Conservation (phyloP, 805 yeast species). For the Priceomyces carsonii region DNA sequence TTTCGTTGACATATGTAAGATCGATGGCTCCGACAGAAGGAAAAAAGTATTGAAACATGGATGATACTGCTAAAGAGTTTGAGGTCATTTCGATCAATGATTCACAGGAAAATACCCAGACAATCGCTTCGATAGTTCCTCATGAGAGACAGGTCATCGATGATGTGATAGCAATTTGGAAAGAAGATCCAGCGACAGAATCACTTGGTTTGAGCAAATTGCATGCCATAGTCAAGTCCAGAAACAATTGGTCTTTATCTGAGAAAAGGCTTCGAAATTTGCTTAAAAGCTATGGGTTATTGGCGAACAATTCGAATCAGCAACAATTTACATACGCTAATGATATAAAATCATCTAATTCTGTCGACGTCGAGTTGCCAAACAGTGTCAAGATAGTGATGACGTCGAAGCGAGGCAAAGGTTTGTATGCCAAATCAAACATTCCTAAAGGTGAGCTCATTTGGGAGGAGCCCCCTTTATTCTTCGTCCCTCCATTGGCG, state of each 20-base stretch:
- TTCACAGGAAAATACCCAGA: slow-evolving; percentile 16
- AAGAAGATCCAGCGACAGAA: slow-evolving; percentile 63
- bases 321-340: slow-evolving; percentile 51
- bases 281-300: slow-evolving; percentile 57
- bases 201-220: slow-evolving; percentile 55
- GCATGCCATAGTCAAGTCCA: slow-evolving; percentile 47
- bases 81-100: slow-evolving; percentile 43
- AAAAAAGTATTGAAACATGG: no score
- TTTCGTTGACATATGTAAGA: no score
- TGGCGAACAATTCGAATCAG: slow-evolving; percentile 24
- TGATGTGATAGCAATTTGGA: slow-evolving; percentile 66
- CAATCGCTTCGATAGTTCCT: slow-evolving; percentile 43
- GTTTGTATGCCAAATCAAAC: slow-evolving; percentile 51
- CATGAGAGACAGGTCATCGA: slow-evolving; percentile 59
- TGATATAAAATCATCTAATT: slow-evolving; percentile 51
- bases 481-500: slow-evolving; percentile 69
- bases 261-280: slow-evolving; percentile 56
- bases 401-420: slow-evolving; percentile 50
- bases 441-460: slow-evolving; percentile 53
- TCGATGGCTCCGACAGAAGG: no score
- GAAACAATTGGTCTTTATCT: slow-evolving; percentile 62
- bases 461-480: slow-evolving; percentile 61
- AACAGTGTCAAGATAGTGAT: slow-evolving; percentile 44
- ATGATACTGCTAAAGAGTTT: slow-evolving; percentile 7
- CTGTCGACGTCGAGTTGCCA: slow-evolving; percentile 47